These are phyloP conservation scores for Hypericum perforatum DNA, from an alignment of 345 rosid species.

Conservation along the genomic window DNA sequence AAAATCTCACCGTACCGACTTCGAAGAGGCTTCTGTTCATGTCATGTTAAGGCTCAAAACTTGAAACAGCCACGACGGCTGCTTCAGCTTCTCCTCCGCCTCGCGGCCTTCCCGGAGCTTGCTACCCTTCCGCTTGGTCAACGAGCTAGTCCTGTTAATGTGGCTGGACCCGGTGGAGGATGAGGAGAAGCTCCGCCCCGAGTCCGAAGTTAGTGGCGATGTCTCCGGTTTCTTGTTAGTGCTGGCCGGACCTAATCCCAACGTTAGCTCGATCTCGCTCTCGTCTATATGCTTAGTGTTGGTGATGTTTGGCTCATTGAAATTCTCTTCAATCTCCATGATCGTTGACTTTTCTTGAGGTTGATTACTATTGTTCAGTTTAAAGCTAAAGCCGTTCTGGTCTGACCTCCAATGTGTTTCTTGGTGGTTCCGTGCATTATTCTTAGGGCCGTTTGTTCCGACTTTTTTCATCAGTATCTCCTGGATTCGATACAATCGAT, in stretches of 20 bases:
- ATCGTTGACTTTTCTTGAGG: constrained; percentile 13
- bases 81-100: constrained; percentile 35
- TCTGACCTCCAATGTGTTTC: constrained; percentile 15
- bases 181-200: constrained; percentile 62
- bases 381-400: constrained; percentile 13
- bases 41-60: constrained; percentile 67
- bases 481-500: constrained; percentile 73
- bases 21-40: constrained; percentile 18
- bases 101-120: constrained; percentile 16
- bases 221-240: constrained; percentile 34
- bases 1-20: constrained; percentile 26
- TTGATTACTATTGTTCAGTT: constrained; percentile 3
- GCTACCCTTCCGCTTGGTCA: constrained; percentile 5
- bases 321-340: too few relatives aligned
- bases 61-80: constrained; percentile 78
- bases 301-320: too few relatives aligned
- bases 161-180: constrained; percentile 67
- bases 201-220: constrained; percentile 30
- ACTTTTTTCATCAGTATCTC: constrained; percentile 64
- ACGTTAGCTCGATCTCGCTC: constrained; percentile 76
- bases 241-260: constrained; percentile 39
- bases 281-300: constrained; percentile 38
- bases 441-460: constrained; percentile 15
- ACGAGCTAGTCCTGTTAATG: constrained; percentile 25
- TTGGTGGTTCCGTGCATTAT: neutral